Evolutionary conservation across 2,329 filamentous ascomycete genomes (phyloP).

Genomic region (Scytalidium sp.): DNA sequence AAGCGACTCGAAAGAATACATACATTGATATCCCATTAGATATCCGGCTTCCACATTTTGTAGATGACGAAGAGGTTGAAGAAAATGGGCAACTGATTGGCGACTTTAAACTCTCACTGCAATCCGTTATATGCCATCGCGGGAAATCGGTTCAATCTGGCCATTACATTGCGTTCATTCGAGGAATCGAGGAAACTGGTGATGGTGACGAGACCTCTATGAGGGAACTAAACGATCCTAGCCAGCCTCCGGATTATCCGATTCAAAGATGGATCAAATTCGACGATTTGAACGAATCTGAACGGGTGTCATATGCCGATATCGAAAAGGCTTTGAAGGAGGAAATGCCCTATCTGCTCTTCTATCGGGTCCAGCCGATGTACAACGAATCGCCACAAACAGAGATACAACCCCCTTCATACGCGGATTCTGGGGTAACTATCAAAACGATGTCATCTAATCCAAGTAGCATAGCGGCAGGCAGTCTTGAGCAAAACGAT

Average conservation of each 20-base stretch:
- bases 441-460: slow-evolving; percentile 11
- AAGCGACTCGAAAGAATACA: slow-evolving; percentile 70
- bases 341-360: slow-evolving; percentile 93
- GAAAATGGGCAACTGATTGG: slow-evolving; percentile 64
- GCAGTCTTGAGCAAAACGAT: slow-evolving; percentile 32
- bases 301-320: slow-evolving; percentile 75
- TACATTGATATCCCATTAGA: slow-evolving; percentile 90
- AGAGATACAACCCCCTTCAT: slow-evolving; percentile 55
- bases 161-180: slow-evolving; percentile 85
- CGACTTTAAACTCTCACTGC: slow-evolving; percentile 91
- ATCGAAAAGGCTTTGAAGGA: slow-evolving; percentile 70
- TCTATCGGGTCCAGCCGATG: slow-evolving; percentile 92
- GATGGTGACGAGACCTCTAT: slow-evolving; percentile 55
- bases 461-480: background rate
- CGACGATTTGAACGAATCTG: slow-evolving; percentile 70
- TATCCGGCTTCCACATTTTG: slow-evolving; percentile 81
- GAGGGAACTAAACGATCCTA: slow-evolving; percentile 35
- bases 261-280: slow-evolving; percentile 85
- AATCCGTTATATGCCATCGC: slow-evolving; percentile 89
- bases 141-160: slow-evolving; percentile 83
- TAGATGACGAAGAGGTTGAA: slow-evolving; percentile 69
- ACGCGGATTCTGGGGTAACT: slow-evolving; percentile 40
- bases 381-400: slow-evolving; percentile 52
- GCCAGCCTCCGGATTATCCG: slow-evolving; percentile 61
- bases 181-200: slow-evolving; percentile 64